These are phyloP conservation scores for Oehlia diaphana DNA, from an alignment of 192 early-diverging fungal species.

Conservation along the genomic window DNA sequence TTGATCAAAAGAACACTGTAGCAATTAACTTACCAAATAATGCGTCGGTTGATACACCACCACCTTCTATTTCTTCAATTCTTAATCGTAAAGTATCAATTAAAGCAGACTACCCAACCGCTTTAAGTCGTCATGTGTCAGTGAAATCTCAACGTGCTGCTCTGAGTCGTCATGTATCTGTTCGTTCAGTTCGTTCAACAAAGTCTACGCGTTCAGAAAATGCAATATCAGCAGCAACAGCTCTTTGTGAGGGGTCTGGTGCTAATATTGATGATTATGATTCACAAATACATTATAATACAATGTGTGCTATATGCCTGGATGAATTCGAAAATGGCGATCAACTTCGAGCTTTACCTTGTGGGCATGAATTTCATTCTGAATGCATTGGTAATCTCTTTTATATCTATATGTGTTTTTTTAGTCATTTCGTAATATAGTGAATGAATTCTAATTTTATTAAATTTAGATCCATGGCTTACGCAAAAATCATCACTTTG, in stretches of 20 bases:
- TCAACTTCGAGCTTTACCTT: conserved; percentile 31
- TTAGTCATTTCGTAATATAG: background rate
- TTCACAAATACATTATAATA: background rate
- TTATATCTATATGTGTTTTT: background rate
- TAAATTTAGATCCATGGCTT: conserved; percentile 36
- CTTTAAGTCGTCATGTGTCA: background rate
- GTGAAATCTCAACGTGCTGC: background rate
- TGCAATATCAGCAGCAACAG: conserved; percentile 4
- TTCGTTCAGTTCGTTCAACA: conserved; percentile 8
- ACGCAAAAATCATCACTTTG: conserved; percentile 36
- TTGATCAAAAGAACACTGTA: background rate
- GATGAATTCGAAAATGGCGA: conserved; percentile 33
- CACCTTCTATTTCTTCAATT: background rate
- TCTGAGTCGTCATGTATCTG: background rate
- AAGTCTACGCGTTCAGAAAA: background rate
- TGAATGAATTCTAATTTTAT: background rate
- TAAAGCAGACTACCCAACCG: background rate
- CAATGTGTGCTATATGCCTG: conserved; percentile 34
- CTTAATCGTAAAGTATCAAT: background rate
- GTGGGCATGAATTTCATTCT: conserved; percentile 36
- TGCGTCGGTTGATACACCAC: background rate
- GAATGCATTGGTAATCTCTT: conserved; percentile 38
- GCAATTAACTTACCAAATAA: background rate
- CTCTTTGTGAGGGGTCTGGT: background rate
- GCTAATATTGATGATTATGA: background rate